phyloP scores from a whole-genome alignment of 2,329 filamentous ascomycete genomes.

The Colletotrichum somersetense region DNA sequence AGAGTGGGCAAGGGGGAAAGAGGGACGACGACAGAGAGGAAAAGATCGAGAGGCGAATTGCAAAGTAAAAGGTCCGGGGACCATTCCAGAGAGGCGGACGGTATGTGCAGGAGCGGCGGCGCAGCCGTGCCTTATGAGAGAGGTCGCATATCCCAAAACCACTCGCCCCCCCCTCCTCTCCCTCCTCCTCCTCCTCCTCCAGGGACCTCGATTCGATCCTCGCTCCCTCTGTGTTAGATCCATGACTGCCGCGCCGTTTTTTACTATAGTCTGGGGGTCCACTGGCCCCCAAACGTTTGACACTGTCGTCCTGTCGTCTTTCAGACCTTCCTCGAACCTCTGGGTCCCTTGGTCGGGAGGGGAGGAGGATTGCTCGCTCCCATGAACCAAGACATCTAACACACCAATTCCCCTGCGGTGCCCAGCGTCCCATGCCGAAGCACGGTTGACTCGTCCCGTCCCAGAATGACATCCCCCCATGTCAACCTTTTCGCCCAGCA shows the following conservation, averaged over 20 bases:
- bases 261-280: background rate
- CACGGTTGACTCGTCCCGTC: slow-evolving; percentile 30
- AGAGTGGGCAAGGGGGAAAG: background rate
- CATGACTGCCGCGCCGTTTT: background rate
- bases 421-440: slow-evolving; percentile 9
- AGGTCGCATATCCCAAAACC: slow-evolving; percentile 30
- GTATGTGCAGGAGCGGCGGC: slow-evolving; percentile 12
- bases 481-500: slow-evolving; percentile 21
- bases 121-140: slow-evolving; percentile 31
- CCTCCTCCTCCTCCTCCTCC: background rate
- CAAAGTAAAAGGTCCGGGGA: slow-evolving; percentile 20
- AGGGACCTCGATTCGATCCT: background rate
- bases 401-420: slow-evolving; percentile 3
- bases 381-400: background rate
- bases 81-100: background rate
- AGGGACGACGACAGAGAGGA: background rate
- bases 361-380: background rate
- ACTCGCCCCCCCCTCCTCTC: too few species aligned
- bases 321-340: too few species aligned
- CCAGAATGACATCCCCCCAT: background rate
- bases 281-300: background rate
- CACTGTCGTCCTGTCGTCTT: background rate
- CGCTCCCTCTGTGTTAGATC: background rate
- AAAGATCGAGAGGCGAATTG: slow-evolving; percentile 21
- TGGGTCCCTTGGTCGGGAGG: too few species aligned